Evolutionary conservation across 345 rosid species (phyloP).

Genomic region (Ricinus communis): DNA sequence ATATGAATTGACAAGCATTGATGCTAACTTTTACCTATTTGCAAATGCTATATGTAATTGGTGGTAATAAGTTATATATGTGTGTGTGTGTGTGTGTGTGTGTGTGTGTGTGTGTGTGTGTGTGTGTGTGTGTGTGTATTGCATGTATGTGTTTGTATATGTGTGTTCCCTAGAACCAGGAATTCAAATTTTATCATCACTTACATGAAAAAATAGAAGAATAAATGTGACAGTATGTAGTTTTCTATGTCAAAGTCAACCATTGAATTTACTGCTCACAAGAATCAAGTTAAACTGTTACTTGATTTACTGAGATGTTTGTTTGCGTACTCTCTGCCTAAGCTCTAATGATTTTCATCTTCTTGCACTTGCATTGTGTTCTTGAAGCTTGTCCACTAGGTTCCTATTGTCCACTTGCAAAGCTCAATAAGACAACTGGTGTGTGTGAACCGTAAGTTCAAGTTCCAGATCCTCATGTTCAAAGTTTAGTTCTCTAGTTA

Average conservation of each 20-base stretch:
- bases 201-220: neutral
- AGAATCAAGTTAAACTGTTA: neutral
- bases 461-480: slow-evolving; percentile 5
- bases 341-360: slow-evolving; percentile 2
- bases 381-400: slow-evolving; percentile 72
- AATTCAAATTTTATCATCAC: no score
- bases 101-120: no score
- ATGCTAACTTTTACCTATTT: no score
- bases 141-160: no score
- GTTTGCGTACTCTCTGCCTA: neutral
- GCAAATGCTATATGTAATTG: slow-evolving; percentile 6
- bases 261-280: neutral
- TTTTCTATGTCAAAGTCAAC: neutral
- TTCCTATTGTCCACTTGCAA: slow-evolving; percentile 61
- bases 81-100: no score
- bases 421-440: slow-evolving; percentile 45
- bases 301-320: neutral
- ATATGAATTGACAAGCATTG: neutral
- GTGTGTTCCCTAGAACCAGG: no score
- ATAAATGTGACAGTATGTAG: neutral
- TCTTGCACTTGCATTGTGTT: slow-evolving; percentile 12
- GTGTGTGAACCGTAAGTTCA: slow-evolving; percentile 68
- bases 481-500: neutral
- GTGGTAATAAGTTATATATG: neutral
- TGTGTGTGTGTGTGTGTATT: no score